Evolutionary conservation across 2,329 filamentous ascomycete species (phyloP), one percentile per base, ranked within the genome.

Genomic region (Colletotrichum tropicale): DNA sequence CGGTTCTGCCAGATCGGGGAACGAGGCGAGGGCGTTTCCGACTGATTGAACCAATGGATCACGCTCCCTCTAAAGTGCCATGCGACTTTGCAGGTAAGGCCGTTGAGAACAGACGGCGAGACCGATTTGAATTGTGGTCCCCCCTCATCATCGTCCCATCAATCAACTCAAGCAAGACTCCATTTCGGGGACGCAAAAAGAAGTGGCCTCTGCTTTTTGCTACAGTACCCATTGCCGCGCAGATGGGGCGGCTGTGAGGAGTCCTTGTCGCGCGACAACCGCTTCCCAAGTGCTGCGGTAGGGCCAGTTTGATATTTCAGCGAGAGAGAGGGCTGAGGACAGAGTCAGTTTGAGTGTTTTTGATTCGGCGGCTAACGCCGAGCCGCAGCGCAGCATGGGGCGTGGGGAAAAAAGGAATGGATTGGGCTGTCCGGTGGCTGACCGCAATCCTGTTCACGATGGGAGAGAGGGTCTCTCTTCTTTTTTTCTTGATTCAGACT

Each of bases 311-410:
- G 43, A 48, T 48, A 48, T 48, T 48, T 21, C 43, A 43, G 36
- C 34, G 26, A 28, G 38, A 66, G 18, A 52, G 38, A 48, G 18
- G 43, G 38, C n/a, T 61, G 30, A 38, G 26, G 26, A 61, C 30
- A 69, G 32, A 69, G 55, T 32, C 55, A 56, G 58, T 30, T 61
- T n/a, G 9, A 32, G 24, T 58, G 43, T 58, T 58, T 58, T 24
- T 58, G 24, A 61, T 64, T 58, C 55, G 70, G 70, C 70, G 69
- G 64, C 70, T 68, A 64, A 64, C 56, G 61, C 73, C 43, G 73
- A 72, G 56, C 62, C 69, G 62, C 72, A 18, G 60, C 64, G 58
- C 34, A 55, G 21, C 43, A 60, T 58, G 34, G 21, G 30, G 48
- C 38, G 30, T 34, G 18, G 26, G 43, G 38, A n/a, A 48, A 43